Conservation (phyloP, 495 filamentous ascomycete species). For the Echria macrotheca region DNA sequence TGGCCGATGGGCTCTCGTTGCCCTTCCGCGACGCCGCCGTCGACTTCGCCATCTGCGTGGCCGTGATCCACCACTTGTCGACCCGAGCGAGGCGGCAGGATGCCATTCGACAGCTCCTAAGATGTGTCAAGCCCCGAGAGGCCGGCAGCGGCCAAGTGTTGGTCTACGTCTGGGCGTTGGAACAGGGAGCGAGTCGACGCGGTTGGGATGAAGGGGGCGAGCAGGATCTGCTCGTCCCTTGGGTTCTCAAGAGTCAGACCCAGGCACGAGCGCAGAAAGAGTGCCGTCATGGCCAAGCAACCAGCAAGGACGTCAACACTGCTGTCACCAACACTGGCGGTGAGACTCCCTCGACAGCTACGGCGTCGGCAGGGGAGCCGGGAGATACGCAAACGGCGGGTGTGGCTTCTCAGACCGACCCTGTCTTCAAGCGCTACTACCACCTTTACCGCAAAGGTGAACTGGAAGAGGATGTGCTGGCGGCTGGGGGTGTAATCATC, state of each 20-base stretch:
- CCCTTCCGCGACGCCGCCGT: constrained; percentile 64
- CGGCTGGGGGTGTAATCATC: constrained; percentile 69
- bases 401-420: constrained; percentile 26
- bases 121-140: constrained; percentile 48
- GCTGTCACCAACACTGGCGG: constrained; percentile 19
- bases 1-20: constrained; percentile 67
- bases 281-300: not conserved
- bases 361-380: not conserved
- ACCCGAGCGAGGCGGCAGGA: constrained; percentile 69
- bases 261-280: constrained; percentile 13
- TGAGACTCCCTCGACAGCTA: constrained; percentile 17
- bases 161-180: constrained; percentile 94
- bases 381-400: constrained; percentile 4
- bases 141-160: constrained; percentile 59
- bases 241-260: constrained; percentile 60
- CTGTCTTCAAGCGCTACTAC: constrained; percentile 83
- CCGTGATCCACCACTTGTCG: constrained; percentile 91
- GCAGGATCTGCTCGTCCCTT: constrained; percentile 95
- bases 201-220: constrained; percentile 85
- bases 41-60: constrained; percentile 94
- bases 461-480: constrained; percentile 70
- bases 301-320: constrained; percentile 3
- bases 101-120: constrained; percentile 67
- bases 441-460: constrained; percentile 87
- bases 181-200: constrained; percentile 81